Evolutionary conservation across 1,284 basidiomycete species (phyloP).

Genomic region (Apiotrichum porosum): DNA sequence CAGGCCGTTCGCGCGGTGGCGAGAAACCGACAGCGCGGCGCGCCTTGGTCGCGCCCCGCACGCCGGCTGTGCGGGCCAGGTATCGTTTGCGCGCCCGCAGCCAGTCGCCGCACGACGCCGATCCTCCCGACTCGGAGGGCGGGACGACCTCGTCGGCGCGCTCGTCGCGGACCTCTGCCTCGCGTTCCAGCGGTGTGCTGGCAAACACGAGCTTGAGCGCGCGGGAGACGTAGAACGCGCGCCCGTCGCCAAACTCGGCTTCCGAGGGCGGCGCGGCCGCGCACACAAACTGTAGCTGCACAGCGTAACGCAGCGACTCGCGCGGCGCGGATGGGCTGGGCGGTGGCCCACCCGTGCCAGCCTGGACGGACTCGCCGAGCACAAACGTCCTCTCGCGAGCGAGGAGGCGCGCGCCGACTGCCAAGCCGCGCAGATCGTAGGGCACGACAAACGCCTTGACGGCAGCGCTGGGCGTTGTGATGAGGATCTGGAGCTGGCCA

Average conservation of each 20-base stretch:
- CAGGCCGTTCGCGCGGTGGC: not conserved
- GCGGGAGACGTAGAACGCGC: conserved; percentile 40
- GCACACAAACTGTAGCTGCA: conserved; percentile 50
- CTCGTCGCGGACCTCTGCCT: conserved; percentile 32
- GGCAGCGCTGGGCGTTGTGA: conserved; percentile 50
- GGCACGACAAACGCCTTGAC: conserved; percentile 54
- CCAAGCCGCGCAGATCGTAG: conserved; percentile 51
- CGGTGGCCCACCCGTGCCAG: not conserved
- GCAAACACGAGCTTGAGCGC: conserved; percentile 42
- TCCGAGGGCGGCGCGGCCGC: conserved; percentile 4
- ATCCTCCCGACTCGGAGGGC: conserved; percentile 8
- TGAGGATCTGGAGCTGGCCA: conserved; percentile 54
- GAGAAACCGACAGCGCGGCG: not conserved
- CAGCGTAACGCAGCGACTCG: conserved; percentile 45
- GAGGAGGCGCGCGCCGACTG: conserved; percentile 37
- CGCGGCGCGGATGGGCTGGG: not conserved
- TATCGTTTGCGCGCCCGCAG: not conserved
- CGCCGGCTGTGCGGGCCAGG: not conserved
- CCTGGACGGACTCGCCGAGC: not conserved
- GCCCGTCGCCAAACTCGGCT: not conserved
- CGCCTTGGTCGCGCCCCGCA: not conserved
- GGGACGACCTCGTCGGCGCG: conserved; percentile 40
- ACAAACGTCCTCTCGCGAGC: conserved; percentile 43
- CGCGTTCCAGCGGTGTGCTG: conserved; percentile 5
- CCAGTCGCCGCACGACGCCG: not conserved